Evolutionary conservation across 2,329 filamentous ascomycete species (phyloP).

Genomic region (Mycosphaerella arachidis): DNA sequence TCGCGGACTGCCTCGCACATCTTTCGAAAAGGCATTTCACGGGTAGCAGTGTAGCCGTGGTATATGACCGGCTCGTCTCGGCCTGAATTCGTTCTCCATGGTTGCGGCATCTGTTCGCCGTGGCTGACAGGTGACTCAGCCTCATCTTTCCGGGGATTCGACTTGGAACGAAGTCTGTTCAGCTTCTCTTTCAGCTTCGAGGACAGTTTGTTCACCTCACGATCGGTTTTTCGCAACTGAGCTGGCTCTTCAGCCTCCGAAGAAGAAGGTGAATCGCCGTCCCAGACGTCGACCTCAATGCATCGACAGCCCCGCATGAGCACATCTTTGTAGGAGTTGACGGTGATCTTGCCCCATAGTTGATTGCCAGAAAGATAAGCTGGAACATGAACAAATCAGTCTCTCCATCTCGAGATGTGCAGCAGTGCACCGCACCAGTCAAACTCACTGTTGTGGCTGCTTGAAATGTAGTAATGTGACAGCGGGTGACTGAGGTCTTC

Average conservation of each 20-base stretch:
- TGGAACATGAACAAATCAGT: neutral
- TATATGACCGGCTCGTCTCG: constrained; percentile 30
- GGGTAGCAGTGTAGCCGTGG: constrained; percentile 69
- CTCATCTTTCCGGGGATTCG: constrained; percentile 11
- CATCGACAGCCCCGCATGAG: constrained; percentile 76
- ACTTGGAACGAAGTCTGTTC: constrained; percentile 20
- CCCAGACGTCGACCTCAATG: constrained; percentile 94
- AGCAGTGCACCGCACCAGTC: constrained; percentile 61
- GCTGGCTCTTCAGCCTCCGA: constrained; percentile 28
- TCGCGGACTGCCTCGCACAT: constrained; percentile 78
- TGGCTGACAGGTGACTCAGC: constrained; percentile 12
- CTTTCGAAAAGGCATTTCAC: constrained; percentile 78
- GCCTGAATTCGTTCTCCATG: constrained; percentile 27
- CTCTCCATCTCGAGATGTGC: neutral
- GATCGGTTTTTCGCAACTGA: constrained; percentile 20
- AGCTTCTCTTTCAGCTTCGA: constrained; percentile 29
- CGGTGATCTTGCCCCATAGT: constrained; percentile 69
- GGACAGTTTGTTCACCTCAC: constrained; percentile 32
- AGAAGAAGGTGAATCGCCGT: constrained; percentile 55
- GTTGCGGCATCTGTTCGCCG: constrained; percentile 22
- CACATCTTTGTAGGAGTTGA: constrained; percentile 67
- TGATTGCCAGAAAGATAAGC: constrained; percentile 70
- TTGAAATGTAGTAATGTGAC: constrained; percentile 89
- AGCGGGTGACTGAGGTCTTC: constrained; percentile 50
- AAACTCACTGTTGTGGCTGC: constrained; percentile 73